Percentiles rank a stretch among this genome's conserved stretches.
Conservation (phyloP, 306 rosid genomes). For the Morella rubra region DNA sequence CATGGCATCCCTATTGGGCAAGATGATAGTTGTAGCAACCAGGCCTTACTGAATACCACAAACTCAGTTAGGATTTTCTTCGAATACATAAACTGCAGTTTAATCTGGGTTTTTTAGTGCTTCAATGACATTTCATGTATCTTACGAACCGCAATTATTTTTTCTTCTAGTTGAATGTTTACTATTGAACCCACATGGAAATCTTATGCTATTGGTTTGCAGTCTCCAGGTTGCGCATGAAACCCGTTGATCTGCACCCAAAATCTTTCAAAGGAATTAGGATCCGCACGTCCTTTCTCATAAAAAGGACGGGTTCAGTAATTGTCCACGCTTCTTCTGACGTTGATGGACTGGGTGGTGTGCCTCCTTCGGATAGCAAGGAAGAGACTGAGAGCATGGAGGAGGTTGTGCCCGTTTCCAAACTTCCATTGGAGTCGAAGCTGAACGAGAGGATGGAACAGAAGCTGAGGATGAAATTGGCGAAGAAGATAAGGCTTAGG, state of each 20-base stretch:
- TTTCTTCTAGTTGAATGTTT: background rate
- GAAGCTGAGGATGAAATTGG: conserved; percentile 72
- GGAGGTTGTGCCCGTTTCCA: conserved; percentile 51
- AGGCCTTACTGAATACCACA: background rate
- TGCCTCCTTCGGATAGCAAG: background rate
- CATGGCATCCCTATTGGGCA: background rate
- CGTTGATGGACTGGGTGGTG: conserved; percentile 25
- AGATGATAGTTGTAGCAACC: background rate
- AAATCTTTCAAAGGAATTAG: conserved; percentile 41
- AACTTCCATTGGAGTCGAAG: conserved; percentile 86
- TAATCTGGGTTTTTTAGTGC: background rate
- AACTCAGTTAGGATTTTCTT: conserved; percentile 1
- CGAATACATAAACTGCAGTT: background rate
- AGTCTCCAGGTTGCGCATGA: conserved; percentile 49
- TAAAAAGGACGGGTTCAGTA: conserved; percentile 4
- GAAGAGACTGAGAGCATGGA: conserved; percentile 35
- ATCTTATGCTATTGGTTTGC: conserved; percentile 19
- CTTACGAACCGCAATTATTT: background rate
- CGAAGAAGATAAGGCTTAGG: conserved; percentile 77
- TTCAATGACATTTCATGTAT: background rate
- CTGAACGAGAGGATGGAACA: conserved; percentile 71
- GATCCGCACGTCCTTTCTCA: conserved; percentile 28
- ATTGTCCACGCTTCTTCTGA: conserved; percentile 43
- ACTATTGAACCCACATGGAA: background rate
- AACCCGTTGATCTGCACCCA: conserved; percentile 27